Evolutionary conservation across 2,329 filamentous ascomycete genomes (phyloP), one percentile per base, ranked within the genome.

Genomic region (Aureobasidium sp.): DNA sequence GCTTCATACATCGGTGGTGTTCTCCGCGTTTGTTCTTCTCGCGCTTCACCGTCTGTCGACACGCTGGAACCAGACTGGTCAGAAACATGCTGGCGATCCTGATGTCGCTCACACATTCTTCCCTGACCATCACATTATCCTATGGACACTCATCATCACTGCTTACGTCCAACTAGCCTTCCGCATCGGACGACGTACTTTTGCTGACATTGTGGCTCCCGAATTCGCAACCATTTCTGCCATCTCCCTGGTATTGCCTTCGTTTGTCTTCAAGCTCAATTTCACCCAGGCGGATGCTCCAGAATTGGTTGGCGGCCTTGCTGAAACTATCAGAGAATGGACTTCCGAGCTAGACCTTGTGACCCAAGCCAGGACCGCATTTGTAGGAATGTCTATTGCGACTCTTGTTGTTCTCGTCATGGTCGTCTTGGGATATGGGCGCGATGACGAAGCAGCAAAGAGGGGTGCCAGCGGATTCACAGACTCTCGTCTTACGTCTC

Each of bases 31-130:
- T 5, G 44, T 67, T 64, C 46, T 89, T 0, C 78, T 93, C 8
- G 69, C 81, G 1, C 75, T 84, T 8, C 82, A 90, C 59, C 84
- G 92, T 39, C 69, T 96, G 2, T 77, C 86, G 41, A 80, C 90
- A 47, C 83, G 88, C 62, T 99, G 93, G 93, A 97, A 97, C 71
- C 94, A 97, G 73, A 97, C 94, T 0, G 94, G 94, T 5, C 93
- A 97, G 71, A 99, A 99, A 73, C 92, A 91, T 69, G 88, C 94
- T 1, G 92, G 92, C n/a, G 88, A 87, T 43, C 85, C 91, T 29
- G 94, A 97, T 70, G 89, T 97, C 50, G 89, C 89, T 65, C 90
- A 88, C 63, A 78, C 75, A 5, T 88, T 90, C 70, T 78, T 96
- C 60, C 77, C 82, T 17, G 77, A 81, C 0, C 82, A 90, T 62